Percentiles rank a stretch among this genome's conserved stretches.
These are phyloP conservation scores for Cytospora piceae DNA, from an alignment of 2,329 filamentous ascomycete genomes.

Conservation along the genomic window DNA sequence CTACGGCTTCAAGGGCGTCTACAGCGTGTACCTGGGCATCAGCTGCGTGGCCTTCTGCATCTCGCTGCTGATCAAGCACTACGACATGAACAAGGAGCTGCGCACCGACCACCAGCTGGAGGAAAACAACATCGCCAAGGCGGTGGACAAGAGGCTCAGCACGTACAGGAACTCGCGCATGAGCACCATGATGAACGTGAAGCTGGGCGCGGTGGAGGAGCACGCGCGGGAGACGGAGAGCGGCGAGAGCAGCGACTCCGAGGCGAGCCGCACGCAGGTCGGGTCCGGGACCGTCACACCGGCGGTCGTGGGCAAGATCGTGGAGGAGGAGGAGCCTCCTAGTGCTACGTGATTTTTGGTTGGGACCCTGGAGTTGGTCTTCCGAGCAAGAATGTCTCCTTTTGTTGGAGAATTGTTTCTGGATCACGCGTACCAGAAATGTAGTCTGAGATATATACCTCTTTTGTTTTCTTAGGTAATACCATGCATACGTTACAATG, in stretches of 20 bases:
- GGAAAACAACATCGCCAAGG: slow-evolving; percentile 34
- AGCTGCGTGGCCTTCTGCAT: slow-evolving; percentile 53
- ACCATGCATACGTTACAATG: neutral
- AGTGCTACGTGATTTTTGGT: neutral
- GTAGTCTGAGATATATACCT: neutral
- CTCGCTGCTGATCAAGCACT: slow-evolving; percentile 55
- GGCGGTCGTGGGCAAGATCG: neutral
- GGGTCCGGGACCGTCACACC: neutral
- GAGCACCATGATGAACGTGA: neutral
- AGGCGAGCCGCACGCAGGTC: neutral
- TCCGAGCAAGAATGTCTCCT: neutral
- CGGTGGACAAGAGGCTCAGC: slow-evolving; percentile 23
- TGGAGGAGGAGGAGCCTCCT: neutral
- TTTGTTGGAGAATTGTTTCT: neutral
- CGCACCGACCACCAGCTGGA: slow-evolving; percentile 53
- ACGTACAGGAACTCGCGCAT: slow-evolving; percentile 22
- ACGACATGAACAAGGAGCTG: slow-evolving; percentile 51
- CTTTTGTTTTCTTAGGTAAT: neutral
- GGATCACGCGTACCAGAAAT: neutral
- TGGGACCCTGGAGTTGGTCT: neutral
- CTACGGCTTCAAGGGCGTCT: slow-evolving; percentile 57
- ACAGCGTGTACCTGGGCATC: slow-evolving; percentile 56
- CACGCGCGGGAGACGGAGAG: neutral
- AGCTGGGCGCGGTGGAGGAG: neutral
- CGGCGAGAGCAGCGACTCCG: neutral